Base-by-base conservation (phyloP, 495 filamentous ascomycete genomes). In the Thozetella sp. region DNA sequence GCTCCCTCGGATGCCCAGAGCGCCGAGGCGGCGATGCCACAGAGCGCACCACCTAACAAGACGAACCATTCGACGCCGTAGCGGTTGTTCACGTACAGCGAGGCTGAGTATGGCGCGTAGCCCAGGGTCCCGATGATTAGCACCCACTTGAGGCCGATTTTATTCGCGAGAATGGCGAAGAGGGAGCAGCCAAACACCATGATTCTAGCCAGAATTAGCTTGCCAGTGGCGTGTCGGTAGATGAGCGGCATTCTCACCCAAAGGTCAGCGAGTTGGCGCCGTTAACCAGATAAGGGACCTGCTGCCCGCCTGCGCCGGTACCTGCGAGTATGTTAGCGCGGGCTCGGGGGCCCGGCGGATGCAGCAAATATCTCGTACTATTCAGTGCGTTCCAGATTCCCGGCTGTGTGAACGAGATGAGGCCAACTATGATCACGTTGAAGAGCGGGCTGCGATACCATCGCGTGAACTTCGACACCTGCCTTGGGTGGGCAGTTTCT, bases 351-450 rank as follows among this genome's bases (percentile, higher is more conserved):
- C 9, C 9, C 9, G 30, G 30, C 30, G 15, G 15, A 37, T 37
- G 30, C 2, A 25, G 1, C 17, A n/a, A 26, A 23, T 3, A n/a
- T 27, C 22, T 51, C 65, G 26, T 59, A 63, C 74, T 81, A 59
- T 82, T 86, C 51, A 86, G 65, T 1, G 84, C 84, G 51, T 81
- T 84, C 84, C 83, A 87, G 30, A 87, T 82, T 1, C 84, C 84
- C 0, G 83, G 83, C 54, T 85, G 80, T 10, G 81, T 81, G 66
- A 86, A 85, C 1, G 77, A 79, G 40, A 86, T 81, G 30, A 81
- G 58, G 13, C 83, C 84, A 19, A 85, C 76, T 3, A 85, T 66
- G 51, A 86, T 75, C 34, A 82, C 80, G 60, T 85, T 83, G 67
- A 81, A 83, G 1, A 85, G 67, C 24, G 81, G 80, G 43, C 78